Evolutionary conservation across 202 grass and related monocot species (phyloP).

Genomic region (Panicum hallii): DNA sequence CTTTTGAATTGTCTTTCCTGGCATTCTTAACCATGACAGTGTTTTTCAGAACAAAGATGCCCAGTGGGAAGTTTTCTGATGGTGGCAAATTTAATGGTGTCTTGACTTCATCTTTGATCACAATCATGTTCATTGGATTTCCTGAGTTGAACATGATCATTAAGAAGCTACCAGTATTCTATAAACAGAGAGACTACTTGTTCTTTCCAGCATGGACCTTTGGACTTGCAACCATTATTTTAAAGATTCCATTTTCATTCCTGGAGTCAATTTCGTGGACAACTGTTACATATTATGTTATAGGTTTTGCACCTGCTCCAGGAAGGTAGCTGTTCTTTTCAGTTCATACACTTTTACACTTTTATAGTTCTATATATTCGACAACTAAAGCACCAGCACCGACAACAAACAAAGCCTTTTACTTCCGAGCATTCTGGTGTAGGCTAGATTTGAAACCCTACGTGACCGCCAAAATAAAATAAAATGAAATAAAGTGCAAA

Average conservation of each 20-base stretch:
- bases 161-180: slow-evolving; percentile 74
- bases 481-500: not conserved
- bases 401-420: not conserved
- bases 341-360: not conserved
- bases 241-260: slow-evolving; percentile 72
- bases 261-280: slow-evolving; percentile 48
- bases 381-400: no score
- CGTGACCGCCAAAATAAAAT: not conserved
- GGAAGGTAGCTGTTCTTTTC: slow-evolving; percentile 55
- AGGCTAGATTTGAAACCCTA: not conserved
- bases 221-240: slow-evolving; percentile 65
- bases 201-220: slow-evolving; percentile 85
- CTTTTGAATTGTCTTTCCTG: slow-evolving; percentile 60
- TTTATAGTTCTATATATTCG: not conserved
- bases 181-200: slow-evolving; percentile 82
- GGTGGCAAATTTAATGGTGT: slow-evolving; percentile 57
- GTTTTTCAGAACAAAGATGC: slow-evolving; percentile 85
- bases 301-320: slow-evolving; percentile 76
- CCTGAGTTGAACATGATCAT: slow-evolving; percentile 71
- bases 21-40: slow-evolving; percentile 73
- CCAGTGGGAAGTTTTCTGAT: slow-evolving; percentile 49
- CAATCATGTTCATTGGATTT: slow-evolving; percentile 83
- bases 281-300: slow-evolving; percentile 69
- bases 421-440: not conserved
- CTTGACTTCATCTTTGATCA: slow-evolving; percentile 61